These are phyloP conservation scores for Schizosaccharomyces cryophilus DNA, from an alignment of 805 yeast genomes.

Conservation along the genomic window DNA sequence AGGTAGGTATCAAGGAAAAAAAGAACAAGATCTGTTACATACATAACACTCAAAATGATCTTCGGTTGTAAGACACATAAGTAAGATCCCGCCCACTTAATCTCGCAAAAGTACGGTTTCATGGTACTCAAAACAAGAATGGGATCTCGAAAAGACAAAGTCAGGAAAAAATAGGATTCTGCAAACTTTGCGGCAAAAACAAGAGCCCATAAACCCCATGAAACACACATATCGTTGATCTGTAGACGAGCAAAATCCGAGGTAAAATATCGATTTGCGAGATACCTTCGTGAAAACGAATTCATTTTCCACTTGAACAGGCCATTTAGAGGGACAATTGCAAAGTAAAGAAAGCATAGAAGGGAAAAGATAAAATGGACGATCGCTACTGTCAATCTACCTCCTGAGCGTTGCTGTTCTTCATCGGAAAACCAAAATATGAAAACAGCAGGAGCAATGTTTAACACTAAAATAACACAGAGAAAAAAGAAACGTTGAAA, in stretches of 20 bases:
- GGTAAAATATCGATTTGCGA: slow-evolving; percentile 87
- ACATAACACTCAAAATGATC: slow-evolving; percentile 79
- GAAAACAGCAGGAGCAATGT: slow-evolving; percentile 69
- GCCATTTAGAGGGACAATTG: slow-evolving; percentile 92
- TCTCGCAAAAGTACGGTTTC: slow-evolving; percentile 85
- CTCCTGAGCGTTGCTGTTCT: slow-evolving; percentile 34
- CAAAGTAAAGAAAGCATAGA: slow-evolving; percentile 59
- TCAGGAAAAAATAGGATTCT: slow-evolving; percentile 85
- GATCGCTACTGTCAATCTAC: slow-evolving; percentile 61
- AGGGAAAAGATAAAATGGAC: slow-evolving; percentile 76
- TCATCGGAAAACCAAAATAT: slow-evolving; percentile 55
- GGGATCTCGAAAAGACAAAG: slow-evolving; percentile 78
- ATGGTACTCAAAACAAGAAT: slow-evolving; percentile 66
- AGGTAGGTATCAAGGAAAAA: slow-evolving; percentile 96
- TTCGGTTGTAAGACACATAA: slow-evolving; percentile 71
- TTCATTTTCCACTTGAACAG: slow-evolving; percentile 78
- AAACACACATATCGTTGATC: slow-evolving; percentile 90
- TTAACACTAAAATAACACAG: slow-evolving; percentile 35
- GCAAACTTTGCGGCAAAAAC: slow-evolving; percentile 71
- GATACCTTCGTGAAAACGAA: slow-evolving; percentile 62
- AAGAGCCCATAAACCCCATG: slow-evolving; percentile 70
- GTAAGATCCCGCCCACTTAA: slow-evolving; percentile 54
- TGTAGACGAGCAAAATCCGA: slow-evolving; percentile 60
- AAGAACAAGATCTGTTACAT: slow-evolving; percentile 69
- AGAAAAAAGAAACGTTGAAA: slow-evolving; percentile 66